Base-by-base conservation (phyloP, 2,329 filamentous ascomycete species). In the Rhynchosporium agropyri region DNA sequence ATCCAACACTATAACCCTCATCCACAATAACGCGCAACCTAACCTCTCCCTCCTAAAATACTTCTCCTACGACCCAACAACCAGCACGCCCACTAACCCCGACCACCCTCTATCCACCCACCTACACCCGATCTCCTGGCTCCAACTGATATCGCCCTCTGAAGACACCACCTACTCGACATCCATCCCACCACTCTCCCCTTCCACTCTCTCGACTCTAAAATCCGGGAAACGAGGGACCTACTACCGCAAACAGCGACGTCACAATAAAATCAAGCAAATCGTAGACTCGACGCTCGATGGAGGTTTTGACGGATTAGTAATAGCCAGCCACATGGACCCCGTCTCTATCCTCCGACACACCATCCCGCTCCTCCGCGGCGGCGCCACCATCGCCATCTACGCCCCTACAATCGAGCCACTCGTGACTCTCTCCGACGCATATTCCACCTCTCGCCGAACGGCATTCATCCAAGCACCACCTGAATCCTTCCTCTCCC, bases 41-140 rank as follows among this genome's bases (percentile, higher is more conserved):
- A 98, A 97, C 74, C 85, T 98, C 63, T 88, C 88, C 20, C 84
- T 95, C 55, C 83, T 99, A 26, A 91, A 91, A 74, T 96, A 97
- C 80, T 98, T 96, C 78, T 86, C 87, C 75, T 98, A 88, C 78
- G 92, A 96, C 76, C 79, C 68, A 83, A 86, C 65, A 7, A 85
- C 65, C 0, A 86, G 65, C 5, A 46, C 51, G 33, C 59, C 63
- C 33, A 64, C 88, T 49, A 83, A 67, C 83, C 81, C 71, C 51
- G 75, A 81, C 60, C 95, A 98, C 74, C 94, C 95, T 0, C 85
- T 99, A 10, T 84, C 89, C 75, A 88, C 84, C 15, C 89, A 95
- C 74, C 85, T 99, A 58, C 89, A 94, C 71, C 86, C 89, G 4
- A 80, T 98, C 36, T 94, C 91, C 33, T 99, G 94, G 93, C 84